Base-by-base conservation (phyloP, 345 rosid genomes). In the Eucalyptus pumila region DNA sequence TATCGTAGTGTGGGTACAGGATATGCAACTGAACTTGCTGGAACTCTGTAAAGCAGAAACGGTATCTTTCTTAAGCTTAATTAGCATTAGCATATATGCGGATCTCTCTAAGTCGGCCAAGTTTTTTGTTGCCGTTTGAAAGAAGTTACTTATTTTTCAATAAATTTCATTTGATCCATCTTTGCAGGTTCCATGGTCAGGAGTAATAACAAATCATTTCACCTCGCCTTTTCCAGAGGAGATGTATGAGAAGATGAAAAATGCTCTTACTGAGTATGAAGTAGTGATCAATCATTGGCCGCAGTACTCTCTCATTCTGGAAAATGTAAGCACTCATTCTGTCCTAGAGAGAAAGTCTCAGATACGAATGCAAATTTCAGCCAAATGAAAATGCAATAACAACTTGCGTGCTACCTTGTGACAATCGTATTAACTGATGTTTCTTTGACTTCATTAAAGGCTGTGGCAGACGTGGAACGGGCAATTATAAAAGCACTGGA, bases 211-310 rank as follows among this genome's bases (percentile, higher is more conserved):
- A 91, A 97, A 95, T 90, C 95, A 97, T 92, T 94, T 96, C 88
- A 96, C 99, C 65, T 96, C 98, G 90, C 98, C 98, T 32, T 98
- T 98, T 90, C 98, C 98, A 45, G 99, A 98, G 92, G 98, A 96
- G 90, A 96, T 96, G 96, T 96, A 96, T 88, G 98, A 94, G 90
- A 96, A 96, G 90, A 92, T 96, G 88, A 95, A 91, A 91, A 95
- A 94, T 85, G 94, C 94, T 52, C 97, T 97, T 85, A 69, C 91
- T 80, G 98, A 95, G 88, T 98, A 96, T 89, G 99, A 95, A 93
- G 98, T 96, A 72, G 98, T 96, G 90, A 96, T 96, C 90, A 96
- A 96, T 60, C 92, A 97, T 45, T 98, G 99, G 99, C 99, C 99
- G 58, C 96, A 95, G 65, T 98, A 96, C 91, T 95, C 99, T 15